Conservation (phyloP, 129 eudicot genomes). For the Flaveria linearis region DNA sequence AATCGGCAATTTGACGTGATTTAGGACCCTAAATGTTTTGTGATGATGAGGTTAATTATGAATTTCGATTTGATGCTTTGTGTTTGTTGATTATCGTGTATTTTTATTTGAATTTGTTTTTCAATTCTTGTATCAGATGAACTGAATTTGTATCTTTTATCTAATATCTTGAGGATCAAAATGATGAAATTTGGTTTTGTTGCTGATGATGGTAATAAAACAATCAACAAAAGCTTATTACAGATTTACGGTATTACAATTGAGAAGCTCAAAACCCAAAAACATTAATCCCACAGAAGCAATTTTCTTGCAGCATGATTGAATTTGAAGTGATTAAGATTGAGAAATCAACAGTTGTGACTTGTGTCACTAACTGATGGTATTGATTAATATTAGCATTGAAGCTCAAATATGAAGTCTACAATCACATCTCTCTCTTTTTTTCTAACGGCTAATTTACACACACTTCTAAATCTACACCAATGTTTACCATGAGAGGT, state of each 20-base stretch:
- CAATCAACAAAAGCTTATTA: background rate
- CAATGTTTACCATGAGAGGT: too few species aligned
- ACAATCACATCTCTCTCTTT: background rate
- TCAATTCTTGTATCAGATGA: too few species aligned
- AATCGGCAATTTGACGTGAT: slow-evolving; percentile 16
- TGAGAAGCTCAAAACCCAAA: slow-evolving; percentile 6
- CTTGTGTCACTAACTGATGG: background rate
- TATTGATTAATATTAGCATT: background rate
- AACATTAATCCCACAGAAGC: background rate
- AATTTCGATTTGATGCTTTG: too few species aligned
- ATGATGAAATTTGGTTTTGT: slow-evolving; percentile 10
- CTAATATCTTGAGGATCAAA: background rate
- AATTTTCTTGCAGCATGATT: slow-evolving; percentile 1
- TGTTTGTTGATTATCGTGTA: too few species aligned
- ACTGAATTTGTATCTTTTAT: background rate
- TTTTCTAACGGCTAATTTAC: background rate
- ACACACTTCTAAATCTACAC: too few species aligned
- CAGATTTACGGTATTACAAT: background rate
- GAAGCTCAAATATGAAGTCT: background rate
- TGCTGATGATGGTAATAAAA: background rate
- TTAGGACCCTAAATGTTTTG: background rate
- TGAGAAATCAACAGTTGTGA: background rate
- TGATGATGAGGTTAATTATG: background rate
- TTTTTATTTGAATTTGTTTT: too few species aligned
- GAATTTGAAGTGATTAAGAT: background rate